These are phyloP conservation scores for Orbilia quercus DNA, from an alignment of 2,329 filamentous ascomycete species.

Conservation along the genomic window DNA sequence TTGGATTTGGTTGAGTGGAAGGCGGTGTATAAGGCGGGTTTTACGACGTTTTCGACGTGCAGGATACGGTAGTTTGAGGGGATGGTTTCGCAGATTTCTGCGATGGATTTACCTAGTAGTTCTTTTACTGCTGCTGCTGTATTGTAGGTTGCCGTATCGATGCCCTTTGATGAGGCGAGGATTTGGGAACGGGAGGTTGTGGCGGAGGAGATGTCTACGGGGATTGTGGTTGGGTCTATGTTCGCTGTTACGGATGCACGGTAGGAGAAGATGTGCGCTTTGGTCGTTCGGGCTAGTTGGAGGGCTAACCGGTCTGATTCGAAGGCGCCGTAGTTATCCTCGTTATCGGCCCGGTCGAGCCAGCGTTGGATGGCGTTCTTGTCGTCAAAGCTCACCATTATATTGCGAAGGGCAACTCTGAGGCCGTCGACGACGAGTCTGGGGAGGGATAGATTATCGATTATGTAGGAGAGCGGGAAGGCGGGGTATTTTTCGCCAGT, in stretches of 20 bases:
- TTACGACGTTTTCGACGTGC: conserved; percentile 64
- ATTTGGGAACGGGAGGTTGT: conserved; percentile 25
- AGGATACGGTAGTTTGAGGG: conserved; percentile 62
- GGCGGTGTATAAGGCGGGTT: conserved; percentile 61
- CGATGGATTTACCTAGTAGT: conserved; percentile 61
- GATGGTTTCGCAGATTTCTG: conserved; percentile 62
- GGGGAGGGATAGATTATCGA: conserved; percentile 56
- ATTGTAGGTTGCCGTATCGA: conserved; percentile 56
- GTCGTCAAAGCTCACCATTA: conserved; percentile 47
- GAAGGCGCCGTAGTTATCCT: conserved; percentile 31
- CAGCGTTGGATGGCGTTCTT: conserved; percentile 29
- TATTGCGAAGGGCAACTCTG: conserved; percentile 33
- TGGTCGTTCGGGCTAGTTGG: conserved; percentile 38
- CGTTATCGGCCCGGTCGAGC: conserved; percentile 36
- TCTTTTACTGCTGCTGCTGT: conserved; percentile 60
- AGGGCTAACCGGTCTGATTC: conserved; percentile 52
- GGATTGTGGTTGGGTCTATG: neutral
- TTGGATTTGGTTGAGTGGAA: conserved; percentile 61
- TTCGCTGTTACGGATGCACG: conserved; percentile 10
- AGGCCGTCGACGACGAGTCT: conserved; percentile 54
- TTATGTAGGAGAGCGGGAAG: conserved; percentile 49
- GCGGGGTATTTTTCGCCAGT: conserved; percentile 57
- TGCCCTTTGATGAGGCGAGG: conserved; percentile 40
- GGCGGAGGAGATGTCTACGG: conserved; percentile 6
- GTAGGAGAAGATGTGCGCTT: conserved; percentile 47